phyloP scores from a whole-genome alignment of 75 land plant species.

The Pinus albicaulis region DNA sequence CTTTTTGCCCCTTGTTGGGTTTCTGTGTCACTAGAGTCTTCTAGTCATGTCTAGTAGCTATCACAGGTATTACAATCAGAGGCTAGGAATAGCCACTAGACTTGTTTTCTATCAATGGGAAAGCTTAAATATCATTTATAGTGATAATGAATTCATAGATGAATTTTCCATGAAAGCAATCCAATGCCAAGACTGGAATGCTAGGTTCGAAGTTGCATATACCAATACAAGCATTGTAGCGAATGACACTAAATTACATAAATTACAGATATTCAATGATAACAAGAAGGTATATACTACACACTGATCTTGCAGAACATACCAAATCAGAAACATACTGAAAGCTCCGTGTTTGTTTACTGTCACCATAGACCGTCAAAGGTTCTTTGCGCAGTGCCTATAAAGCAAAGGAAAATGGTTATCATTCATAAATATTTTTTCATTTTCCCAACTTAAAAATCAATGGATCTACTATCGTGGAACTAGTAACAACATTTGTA shows the following conservation, averaged over 20 bases:
- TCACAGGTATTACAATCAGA: neutral
- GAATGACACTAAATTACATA: too few species aligned
- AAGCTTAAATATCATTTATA: neutral
- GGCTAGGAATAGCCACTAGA: neutral
- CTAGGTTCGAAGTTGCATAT: too few species aligned
- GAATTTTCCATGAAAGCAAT: too few species aligned
- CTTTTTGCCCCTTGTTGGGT: too few species aligned
- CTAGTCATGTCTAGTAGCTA: neutral
- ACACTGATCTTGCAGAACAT: neutral
- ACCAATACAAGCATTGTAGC: too few species aligned
- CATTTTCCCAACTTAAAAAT: conserved; percentile 4
- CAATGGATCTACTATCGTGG: neutral
- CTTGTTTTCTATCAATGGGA: neutral
- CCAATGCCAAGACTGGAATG: too few species aligned
- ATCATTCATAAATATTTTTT: neutral
- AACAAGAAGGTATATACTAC: too few species aligned
- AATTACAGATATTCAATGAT: too few species aligned
- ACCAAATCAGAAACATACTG: conserved; percentile 67
- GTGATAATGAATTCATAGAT: too few species aligned
- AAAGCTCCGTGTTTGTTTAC: conserved; percentile 68
- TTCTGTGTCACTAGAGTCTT: neutral
- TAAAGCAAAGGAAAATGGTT: neutral
- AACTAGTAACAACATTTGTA: neutral
- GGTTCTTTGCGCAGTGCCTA: conserved; percentile 66
- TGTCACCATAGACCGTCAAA: conserved; percentile 71